Conservation (phyloP, 208 protist genomes). For the Wallacemonas sp. region DNA sequence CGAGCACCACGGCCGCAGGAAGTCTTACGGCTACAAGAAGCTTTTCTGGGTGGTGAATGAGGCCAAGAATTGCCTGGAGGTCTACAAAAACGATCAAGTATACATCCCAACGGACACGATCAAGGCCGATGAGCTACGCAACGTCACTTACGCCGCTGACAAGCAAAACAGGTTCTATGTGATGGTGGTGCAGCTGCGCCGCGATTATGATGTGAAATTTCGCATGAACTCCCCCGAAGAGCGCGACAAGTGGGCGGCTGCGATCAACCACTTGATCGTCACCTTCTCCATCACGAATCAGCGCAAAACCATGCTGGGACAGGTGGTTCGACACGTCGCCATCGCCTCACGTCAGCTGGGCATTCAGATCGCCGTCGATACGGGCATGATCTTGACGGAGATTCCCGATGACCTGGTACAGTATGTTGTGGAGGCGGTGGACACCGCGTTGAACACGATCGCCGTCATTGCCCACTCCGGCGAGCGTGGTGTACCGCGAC, state of each 20-base stretch:
- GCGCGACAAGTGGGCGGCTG: constrained; percentile 66
- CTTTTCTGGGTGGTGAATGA: constrained; percentile 81
- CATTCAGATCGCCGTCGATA: constrained; percentile 65
- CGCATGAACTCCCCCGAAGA: constrained; percentile 64
- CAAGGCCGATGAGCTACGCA: constrained; percentile 50
- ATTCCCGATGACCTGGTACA: constrained; percentile 69
- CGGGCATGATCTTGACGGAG: constrained; percentile 39
- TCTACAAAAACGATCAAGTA: constrained; percentile 88
- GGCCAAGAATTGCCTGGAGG: constrained; percentile 40
- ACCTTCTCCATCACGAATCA: constrained; percentile 60
- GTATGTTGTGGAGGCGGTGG: constrained; percentile 81
- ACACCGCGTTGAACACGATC: constrained; percentile 58
- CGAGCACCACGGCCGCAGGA: constrained; percentile 36
- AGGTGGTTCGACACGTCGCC: constrained; percentile 44
- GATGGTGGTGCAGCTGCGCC: constrained; percentile 59
- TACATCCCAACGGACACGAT: constrained; percentile 47
- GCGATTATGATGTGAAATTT: constrained; percentile 50
- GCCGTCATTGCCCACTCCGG: constrained; percentile 38
- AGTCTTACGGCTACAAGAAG: constrained; percentile 66
- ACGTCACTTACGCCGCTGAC: constrained; percentile 67
- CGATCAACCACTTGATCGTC: constrained; percentile 69
- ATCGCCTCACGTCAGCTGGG: constrained; percentile 41
- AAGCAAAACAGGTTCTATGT: constrained; percentile 82
- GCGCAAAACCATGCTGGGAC: constrained; percentile 46
- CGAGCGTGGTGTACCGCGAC: constrained; percentile 40